Evolutionary conservation across 768 basidiomycete genomes (phyloP).

Genomic region (Boletus huronensis): DNA sequence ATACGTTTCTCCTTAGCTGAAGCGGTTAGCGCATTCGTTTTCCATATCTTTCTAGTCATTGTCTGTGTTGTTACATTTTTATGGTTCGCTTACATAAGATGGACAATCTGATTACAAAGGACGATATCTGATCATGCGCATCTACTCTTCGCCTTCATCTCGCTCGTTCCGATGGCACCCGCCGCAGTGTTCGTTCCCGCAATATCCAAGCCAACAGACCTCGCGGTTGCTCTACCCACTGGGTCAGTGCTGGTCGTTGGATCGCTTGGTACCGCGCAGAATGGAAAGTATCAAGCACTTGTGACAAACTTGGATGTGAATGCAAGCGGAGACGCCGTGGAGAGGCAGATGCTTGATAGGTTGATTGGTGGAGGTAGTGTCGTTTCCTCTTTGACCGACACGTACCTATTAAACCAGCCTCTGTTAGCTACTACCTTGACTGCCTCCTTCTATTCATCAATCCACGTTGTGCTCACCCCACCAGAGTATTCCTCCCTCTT

Average conservation of each 20-base stretch:
- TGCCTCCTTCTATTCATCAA: conserved; percentile 55
- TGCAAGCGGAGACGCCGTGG: conserved; percentile 42
- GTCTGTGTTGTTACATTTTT: not conserved
- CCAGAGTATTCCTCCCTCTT: conserved; percentile 58
- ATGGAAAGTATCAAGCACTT: conserved; percentile 74
- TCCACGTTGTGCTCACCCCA: conserved; percentile 63
- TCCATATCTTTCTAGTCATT: not conserved
- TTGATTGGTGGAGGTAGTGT: conserved; percentile 70
- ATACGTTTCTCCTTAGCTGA: conserved; percentile 5
- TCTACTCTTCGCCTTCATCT: not conserved
- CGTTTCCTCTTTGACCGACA: conserved; percentile 1
- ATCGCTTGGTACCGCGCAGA: conserved; percentile 70
- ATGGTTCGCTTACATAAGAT: conserved; percentile 20
- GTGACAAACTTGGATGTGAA: conserved; percentile 56
- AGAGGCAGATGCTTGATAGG: conserved; percentile 80
- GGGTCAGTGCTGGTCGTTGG: conserved; percentile 70
- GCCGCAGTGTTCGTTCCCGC: conserved; percentile 15
- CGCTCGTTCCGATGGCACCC: conserved; percentile 50
- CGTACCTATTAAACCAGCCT: not conserved
- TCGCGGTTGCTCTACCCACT: conserved; percentile 27
- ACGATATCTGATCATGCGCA: not conserved
- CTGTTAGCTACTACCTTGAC: conserved; percentile 54
- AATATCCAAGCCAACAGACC: conserved; percentile 18
- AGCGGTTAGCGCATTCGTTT: not conserved
- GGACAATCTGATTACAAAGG: conserved; percentile 21